phyloP scores from a whole-genome alignment of 2,329 filamentous ascomycete genomes.

The Helicocarpus griseus region DNA sequence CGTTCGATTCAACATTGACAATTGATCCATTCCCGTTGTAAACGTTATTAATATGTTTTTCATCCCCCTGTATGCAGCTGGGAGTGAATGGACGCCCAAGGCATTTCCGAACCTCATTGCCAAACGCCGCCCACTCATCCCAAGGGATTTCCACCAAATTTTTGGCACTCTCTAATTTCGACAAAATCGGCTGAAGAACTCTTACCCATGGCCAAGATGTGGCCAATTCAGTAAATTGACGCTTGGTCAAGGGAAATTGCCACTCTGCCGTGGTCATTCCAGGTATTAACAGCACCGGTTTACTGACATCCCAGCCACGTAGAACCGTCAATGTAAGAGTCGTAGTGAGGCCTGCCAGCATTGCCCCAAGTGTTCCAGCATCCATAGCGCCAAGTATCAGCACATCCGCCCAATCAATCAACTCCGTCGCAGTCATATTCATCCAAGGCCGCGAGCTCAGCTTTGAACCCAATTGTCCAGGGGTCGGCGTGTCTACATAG shows the following conservation, averaged over 20 bases:
- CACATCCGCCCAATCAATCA: conserved; percentile 82
- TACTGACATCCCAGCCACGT: conserved; percentile 76
- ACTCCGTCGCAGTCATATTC: conserved; percentile 41
- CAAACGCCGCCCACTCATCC: conserved; percentile 35
- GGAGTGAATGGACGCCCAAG: conserved; percentile 16
- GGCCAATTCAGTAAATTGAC: conserved; percentile 74
- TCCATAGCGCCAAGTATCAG: conserved; percentile 77
- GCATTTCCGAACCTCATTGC: conserved; percentile 23
- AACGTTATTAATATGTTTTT: neutral
- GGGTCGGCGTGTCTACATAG: conserved; percentile 32
- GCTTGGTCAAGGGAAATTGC: conserved; percentile 81
- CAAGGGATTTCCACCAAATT: conserved; percentile 42
- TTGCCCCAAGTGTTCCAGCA: conserved; percentile 73
- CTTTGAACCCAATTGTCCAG: conserved; percentile 26
- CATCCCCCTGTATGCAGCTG: neutral
- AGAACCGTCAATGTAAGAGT: conserved; percentile 72
- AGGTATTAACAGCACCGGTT: conserved; percentile 74
- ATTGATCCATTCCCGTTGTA: neutral
- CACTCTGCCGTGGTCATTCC: conserved; percentile 85
- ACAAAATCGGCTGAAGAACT: conserved; percentile 70
- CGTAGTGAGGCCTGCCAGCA: conserved; percentile 75
- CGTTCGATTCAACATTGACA: neutral
- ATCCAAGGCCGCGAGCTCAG: conserved; percentile 30
- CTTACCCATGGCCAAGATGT: conserved; percentile 81
- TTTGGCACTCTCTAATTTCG: conserved; percentile 58